phyloP scores from a whole-genome alignment of 176 grass and related monocot species.

The Avena atlantica region DNA sequence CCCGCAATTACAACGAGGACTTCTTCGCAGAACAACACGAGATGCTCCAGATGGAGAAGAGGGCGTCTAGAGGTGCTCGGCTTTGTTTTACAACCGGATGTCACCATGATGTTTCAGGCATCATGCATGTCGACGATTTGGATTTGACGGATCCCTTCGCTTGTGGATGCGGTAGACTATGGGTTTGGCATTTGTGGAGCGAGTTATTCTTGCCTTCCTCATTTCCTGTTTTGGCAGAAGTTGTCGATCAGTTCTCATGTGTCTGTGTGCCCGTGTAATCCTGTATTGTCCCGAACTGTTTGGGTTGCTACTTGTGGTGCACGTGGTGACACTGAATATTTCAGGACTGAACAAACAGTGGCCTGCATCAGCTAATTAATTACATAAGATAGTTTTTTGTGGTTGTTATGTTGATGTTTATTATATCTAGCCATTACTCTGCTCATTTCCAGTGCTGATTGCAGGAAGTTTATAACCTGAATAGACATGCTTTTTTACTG shows the following conservation, averaged over 20 bases:
- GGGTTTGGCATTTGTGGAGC: not conserved
- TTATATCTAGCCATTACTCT: no score
- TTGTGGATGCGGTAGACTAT: not conserved
- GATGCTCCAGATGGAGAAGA: slow-evolving; percentile 24
- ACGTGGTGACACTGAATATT: not conserved
- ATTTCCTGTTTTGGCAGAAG: not conserved
- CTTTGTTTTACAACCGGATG: not conserved
- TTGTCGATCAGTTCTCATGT: no score
- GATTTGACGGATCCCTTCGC: not conserved
- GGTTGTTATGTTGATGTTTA: not conserved
- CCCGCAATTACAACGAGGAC: not conserved
- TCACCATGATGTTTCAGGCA: not conserved
- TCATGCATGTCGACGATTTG: not conserved
- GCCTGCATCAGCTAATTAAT: not conserved
- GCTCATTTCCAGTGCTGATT: no score
- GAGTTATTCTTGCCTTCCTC: not conserved
- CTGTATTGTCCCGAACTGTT: not conserved
- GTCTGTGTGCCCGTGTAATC: not conserved
- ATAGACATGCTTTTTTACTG: no score
- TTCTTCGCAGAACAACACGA: not conserved
- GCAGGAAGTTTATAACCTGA: no score
- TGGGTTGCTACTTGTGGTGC: not conserved
- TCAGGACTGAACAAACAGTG: not conserved
- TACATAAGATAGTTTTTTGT: not conserved
- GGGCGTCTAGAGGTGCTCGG: not conserved